Percentiles rank a stretch among this genome's conserved stretches.
phyloP scores from a whole-genome alignment of 768 basidiomycete genomes.

The Suillus variegatus region DNA sequence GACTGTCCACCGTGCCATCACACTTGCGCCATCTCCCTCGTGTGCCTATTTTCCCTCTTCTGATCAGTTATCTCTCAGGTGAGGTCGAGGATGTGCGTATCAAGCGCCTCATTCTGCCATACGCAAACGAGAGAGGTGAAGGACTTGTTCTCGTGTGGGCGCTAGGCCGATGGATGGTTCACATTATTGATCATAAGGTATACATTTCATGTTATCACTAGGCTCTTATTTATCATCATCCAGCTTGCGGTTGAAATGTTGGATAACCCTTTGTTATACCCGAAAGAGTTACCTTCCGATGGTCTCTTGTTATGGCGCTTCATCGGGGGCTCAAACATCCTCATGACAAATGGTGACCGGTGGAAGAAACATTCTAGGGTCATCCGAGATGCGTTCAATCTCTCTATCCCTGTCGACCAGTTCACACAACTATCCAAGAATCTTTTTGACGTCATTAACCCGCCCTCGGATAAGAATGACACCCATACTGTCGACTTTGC shows the following conservation, averaged over 20 bases:
- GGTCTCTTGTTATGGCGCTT: slow-evolving; percentile 39
- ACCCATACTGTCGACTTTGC: slow-evolving; percentile 26
- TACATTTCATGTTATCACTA: not conserved
- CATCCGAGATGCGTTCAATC: slow-evolving; percentile 36
- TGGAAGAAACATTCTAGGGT: slow-evolving; percentile 39
- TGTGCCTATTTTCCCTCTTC: slow-evolving; percentile 32
- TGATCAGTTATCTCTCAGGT: slow-evolving; percentile 35
- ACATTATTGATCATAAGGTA: slow-evolving; percentile 39
- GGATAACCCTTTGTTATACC: slow-evolving; percentile 14
- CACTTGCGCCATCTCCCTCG: slow-evolving; percentile 37
- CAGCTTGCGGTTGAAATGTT: slow-evolving; percentile 18
- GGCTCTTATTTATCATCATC: not conserved
- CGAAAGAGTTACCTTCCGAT: slow-evolving; percentile 28
- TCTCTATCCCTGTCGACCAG: slow-evolving; percentile 34
- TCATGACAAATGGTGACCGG: slow-evolving; percentile 39
- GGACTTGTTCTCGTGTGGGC: slow-evolving; percentile 40
- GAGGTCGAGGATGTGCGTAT: slow-evolving; percentile 39
- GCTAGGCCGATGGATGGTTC: slow-evolving; percentile 43
- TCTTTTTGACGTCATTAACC: slow-evolving; percentile 26
- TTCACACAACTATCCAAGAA: slow-evolving; percentile 34
- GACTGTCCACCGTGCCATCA: slow-evolving; percentile 22
- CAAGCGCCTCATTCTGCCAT: slow-evolving; percentile 36
- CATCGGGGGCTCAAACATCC: slow-evolving; percentile 36
- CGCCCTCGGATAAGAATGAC: slow-evolving; percentile 29
- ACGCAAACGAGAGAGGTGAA: slow-evolving; percentile 30